Percentiles rank a stretch among this genome's conserved stretches.
Evolutionary conservation across 495 filamentous ascomycete species (phyloP).

Genomic region (Penicillium cinerascens): DNA sequence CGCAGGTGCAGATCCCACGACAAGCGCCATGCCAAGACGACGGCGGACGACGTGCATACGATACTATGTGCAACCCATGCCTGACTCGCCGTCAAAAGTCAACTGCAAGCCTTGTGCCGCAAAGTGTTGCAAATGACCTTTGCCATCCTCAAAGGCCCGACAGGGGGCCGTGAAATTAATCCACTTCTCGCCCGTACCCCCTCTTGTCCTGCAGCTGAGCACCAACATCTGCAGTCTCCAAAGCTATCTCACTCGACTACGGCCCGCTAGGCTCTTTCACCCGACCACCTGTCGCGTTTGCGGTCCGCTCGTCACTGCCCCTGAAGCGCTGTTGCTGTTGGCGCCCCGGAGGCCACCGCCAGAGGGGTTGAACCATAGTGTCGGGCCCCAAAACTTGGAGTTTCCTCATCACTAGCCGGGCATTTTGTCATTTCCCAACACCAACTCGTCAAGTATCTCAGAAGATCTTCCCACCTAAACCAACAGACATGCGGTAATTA

Average conservation of each 20-base stretch:
- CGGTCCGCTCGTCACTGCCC: neutral
- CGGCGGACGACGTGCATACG: slow-evolving; percentile 24
- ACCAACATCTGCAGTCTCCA: slow-evolving; percentile 18
- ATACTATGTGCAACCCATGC: slow-evolving; percentile 15
- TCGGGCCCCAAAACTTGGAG: slow-evolving; percentile 26
- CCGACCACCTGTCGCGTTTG: slow-evolving; percentile 12
- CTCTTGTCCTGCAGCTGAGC: slow-evolving; percentile 10
- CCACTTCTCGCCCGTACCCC: slow-evolving; percentile 12
- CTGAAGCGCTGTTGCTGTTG: slow-evolving; percentile 21
- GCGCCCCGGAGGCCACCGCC: slow-evolving; percentile 17
- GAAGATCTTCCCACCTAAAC: slow-evolving; percentile 25
- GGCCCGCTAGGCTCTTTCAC: slow-evolving; percentile 4
- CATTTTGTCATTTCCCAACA: slow-evolving; percentile 13
- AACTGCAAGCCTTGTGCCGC: slow-evolving; percentile 31
- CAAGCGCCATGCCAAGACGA: slow-evolving; percentile 42
- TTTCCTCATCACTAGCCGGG: slow-evolving; percentile 16
- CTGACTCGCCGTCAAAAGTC: slow-evolving; percentile 17
- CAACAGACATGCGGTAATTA: slow-evolving; percentile 18
- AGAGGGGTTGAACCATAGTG: slow-evolving; percentile 33
- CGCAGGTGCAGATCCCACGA: slow-evolving; percentile 21
- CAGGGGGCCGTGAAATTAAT: slow-evolving; percentile 9
- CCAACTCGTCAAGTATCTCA: slow-evolving; percentile 5
- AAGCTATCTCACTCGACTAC: slow-evolving; percentile 12
- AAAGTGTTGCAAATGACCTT: slow-evolving; percentile 8
- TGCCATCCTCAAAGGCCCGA: too few relatives aligned